phyloP scores from a whole-genome alignment of 2,329 filamentous ascomycete species.

The Apiospora marii region DNA sequence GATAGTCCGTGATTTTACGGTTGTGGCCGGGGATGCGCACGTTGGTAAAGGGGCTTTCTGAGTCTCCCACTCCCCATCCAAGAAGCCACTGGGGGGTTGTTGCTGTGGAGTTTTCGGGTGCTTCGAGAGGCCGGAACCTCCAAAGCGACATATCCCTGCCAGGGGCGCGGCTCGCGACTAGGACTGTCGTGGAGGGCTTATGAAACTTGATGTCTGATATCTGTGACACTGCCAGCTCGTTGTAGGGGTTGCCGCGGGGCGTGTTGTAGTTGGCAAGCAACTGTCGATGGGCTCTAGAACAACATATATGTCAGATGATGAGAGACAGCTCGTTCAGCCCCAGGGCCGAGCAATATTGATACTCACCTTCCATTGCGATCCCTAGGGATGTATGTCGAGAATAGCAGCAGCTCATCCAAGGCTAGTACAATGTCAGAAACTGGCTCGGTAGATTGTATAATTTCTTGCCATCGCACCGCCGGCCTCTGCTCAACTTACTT shows the following conservation, averaged over 20 bases:
- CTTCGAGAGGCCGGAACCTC: slow-evolving; percentile 48
- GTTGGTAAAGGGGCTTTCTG: slow-evolving; percentile 27
- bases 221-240: slow-evolving; percentile 47
- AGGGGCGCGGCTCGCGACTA: slow-evolving; percentile 51
- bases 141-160: slow-evolving; percentile 44
- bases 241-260: slow-evolving; percentile 30
- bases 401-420: slow-evolving; percentile 22
- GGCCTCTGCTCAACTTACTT: slow-evolving; percentile 45
- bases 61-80: slow-evolving; percentile 23
- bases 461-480: too few species aligned
- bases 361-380: slow-evolving; percentile 52
- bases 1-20: slow-evolving; percentile 41
- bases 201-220: slow-evolving; percentile 59
- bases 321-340: neutral
- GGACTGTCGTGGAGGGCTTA: slow-evolving; percentile 48
- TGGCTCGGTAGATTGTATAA: neutral
- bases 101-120: slow-evolving; percentile 33
- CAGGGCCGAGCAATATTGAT: too few species aligned
- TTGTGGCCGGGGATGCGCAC: slow-evolving; percentile 31
- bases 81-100: slow-evolving; percentile 48
- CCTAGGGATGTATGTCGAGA: slow-evolving; percentile 52
- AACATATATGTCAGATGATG: neutral
- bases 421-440: neutral
- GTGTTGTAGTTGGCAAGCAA: slow-evolving; percentile 34
- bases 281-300: slow-evolving; percentile 33